Base-by-base conservation (phyloP, 78 protist species). In the Dictyostelium firmibasis region DNA sequence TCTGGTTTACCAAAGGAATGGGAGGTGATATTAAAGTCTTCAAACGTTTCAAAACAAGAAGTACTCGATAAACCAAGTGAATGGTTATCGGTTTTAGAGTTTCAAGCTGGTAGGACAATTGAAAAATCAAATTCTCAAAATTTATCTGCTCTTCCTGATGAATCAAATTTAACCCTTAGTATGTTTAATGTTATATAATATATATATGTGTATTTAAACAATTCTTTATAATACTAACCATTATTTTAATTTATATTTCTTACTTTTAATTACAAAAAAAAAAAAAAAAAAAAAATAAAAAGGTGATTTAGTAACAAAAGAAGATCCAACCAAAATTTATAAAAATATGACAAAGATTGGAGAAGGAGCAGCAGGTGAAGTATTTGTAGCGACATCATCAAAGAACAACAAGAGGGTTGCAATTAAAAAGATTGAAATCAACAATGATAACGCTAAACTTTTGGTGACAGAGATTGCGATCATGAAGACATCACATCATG, bases 291-390 rank as follows among this genome's bases (percentile, higher is more conserved):
- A 38, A 4, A 4, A 38, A 38, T 38, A 38, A 2, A 10, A 43
- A 36, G 69, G 31, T 16, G 97, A 96, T 20, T 62, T 96, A 64
- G 93, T 86, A 31, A 57, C 64, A 16, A 82, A 70, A 50, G 95
- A 85, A 16, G 91, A 92, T 53, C 95, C 97, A 47, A 85, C 97
- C 4, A 81, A 83, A 53, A 81, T 87, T 29, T 96, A 86, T 64
- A 79, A 60, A 85, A 85, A 92, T 25, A 85, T 92, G 94, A 91
- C 86, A 38, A 91, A 92, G 84, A 92, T 96, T 85, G 97, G 97
- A 7, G 97, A 96, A 62, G 97, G 97, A 20, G 97, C 97, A n/a
- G 97, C 97, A 31, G 97, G 97, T 14, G 96, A 96, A 41, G 97
- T 96, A 29, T 96, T 87, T 86, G 94, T 96, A 29, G 97, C 97